These are phyloP conservation scores for Aspergillus sojae DNA, from an alignment of 2,329 filamentous ascomycete genomes.

Conservation along the genomic window DNA sequence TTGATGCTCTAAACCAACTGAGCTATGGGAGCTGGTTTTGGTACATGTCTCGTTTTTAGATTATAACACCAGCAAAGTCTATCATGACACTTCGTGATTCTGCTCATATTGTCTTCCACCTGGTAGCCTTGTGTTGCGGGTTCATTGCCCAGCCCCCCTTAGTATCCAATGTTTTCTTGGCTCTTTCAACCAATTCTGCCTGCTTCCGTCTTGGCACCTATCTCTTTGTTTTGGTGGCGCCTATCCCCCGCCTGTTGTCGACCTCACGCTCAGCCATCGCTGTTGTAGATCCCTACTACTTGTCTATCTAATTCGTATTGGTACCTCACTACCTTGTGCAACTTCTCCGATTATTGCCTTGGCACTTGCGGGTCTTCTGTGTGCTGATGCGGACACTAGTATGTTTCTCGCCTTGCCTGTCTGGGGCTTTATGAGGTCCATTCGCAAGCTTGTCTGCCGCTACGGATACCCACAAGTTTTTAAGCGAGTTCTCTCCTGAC, in stretches of 20 bases:
- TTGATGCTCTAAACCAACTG: neutral
- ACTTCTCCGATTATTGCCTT: neutral
- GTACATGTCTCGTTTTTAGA: neutral
- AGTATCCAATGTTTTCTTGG: neutral
- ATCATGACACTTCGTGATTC: no score
- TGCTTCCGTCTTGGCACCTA: neutral
- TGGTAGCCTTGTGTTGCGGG: neutral
- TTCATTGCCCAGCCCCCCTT: neutral
- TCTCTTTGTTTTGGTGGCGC: neutral
- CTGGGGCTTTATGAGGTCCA: neutral
- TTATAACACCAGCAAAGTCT: accelerated
- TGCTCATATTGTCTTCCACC: no score
- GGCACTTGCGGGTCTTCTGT: neutral
- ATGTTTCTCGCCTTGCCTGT: neutral
- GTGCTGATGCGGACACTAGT: neutral
- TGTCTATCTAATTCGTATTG: neutral
- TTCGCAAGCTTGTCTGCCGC: neutral
- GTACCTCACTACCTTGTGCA: neutral
- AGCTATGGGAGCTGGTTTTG: slow-evolving; percentile 6
- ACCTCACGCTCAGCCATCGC: no score
- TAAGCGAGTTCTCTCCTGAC: no score
- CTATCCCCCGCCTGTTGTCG: no score
- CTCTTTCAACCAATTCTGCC: neutral
- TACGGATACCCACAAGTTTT: no score
- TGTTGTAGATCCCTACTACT: neutral